Conservation (phyloP, 2,329 filamentous ascomycete genomes). For the Grosmannia huntii region DNA sequence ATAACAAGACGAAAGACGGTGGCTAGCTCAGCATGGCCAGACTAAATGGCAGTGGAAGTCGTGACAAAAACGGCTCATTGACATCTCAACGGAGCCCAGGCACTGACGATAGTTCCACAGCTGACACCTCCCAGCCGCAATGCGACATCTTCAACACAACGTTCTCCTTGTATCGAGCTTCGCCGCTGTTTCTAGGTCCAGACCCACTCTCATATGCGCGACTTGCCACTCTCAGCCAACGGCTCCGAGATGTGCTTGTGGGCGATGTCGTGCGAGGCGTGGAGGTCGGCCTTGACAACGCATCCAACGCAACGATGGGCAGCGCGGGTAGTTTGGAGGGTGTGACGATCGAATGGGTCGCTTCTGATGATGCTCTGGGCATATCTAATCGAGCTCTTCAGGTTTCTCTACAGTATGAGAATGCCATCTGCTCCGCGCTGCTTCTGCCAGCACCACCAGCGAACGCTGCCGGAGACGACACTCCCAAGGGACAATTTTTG, state of each 20-base stretch:
- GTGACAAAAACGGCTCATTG: background rate
- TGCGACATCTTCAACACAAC: conserved; percentile 40
- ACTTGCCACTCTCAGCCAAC: conserved; percentile 30
- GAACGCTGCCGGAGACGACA: background rate
- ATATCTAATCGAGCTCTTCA: conserved; percentile 21
- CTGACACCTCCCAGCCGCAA: conserved; percentile 15
- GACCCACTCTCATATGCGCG: conserved; percentile 23
- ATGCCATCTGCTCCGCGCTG: conserved; percentile 35
- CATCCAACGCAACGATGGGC: conserved; percentile 20
- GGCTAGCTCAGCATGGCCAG: background rate
- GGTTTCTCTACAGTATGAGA: conserved; percentile 40
- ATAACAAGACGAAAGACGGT: background rate
- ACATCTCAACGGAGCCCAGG: background rate
- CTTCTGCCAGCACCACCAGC: conserved; percentile 26
- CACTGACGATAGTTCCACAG: background rate
- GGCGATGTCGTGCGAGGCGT: conserved; percentile 49
- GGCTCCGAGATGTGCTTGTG: conserved; percentile 40
- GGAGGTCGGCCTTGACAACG: conserved; percentile 31
- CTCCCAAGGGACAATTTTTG: conserved; percentile 24
- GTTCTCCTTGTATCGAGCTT: conserved; percentile 42
- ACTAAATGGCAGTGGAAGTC: background rate
- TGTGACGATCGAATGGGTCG: conserved; percentile 36
- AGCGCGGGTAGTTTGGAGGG: conserved; percentile 30
- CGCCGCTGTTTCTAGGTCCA: conserved; percentile 36
- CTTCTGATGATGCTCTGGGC: conserved; percentile 16